A percentile compares a stretch with the other conserved stretches of the same genome.
phyloP scores from a whole-genome alignment of 345 rosid genomes.

The Pistacia integerrima region DNA sequence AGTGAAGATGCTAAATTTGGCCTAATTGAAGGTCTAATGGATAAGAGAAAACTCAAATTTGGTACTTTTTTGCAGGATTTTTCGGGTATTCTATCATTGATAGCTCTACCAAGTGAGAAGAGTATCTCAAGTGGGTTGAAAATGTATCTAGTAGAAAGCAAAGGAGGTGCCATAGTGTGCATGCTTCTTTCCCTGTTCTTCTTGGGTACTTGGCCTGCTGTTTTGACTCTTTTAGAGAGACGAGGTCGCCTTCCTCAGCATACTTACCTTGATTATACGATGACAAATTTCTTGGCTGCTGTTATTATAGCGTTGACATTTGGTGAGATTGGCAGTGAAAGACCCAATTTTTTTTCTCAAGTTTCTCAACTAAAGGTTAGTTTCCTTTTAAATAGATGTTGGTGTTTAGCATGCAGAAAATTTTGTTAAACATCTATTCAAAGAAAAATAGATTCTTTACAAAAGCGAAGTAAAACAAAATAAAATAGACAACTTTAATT shows the following conservation, averaged over 20 bases:
- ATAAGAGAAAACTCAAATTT: not conserved
- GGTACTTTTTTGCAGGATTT: constrained; percentile 27
- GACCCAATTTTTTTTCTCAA: constrained; percentile 61
- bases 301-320: constrained; percentile 67
- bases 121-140: constrained; percentile 21
- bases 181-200: constrained; percentile 65
- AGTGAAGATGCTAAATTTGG: not conserved
- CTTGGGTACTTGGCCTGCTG: constrained; percentile 90
- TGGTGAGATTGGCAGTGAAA: constrained; percentile 52
- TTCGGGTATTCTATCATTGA: constrained; percentile 19
- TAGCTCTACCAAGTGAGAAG: constrained; percentile 14
- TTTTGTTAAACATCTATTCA: not conserved
- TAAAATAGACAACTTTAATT: not conserved
- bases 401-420: not conserved
- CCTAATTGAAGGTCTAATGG: not conserved
- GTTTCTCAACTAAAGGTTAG: constrained; percentile 53
- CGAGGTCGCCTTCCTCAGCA: constrained; percentile 92
- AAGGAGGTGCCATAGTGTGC: constrained; percentile 79
- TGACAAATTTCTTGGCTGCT: constrained; percentile 75
- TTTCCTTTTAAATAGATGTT: constrained; percentile 3
- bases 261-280: constrained; percentile 81
- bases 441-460: not conserved
- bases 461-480: not conserved
- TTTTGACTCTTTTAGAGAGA: constrained; percentile 73
- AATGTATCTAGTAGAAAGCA: constrained; percentile 81